Evolutionary conservation across 2,329 filamentous ascomycete genomes (phyloP).

Genomic region (Colletotrichum magnum): DNA sequence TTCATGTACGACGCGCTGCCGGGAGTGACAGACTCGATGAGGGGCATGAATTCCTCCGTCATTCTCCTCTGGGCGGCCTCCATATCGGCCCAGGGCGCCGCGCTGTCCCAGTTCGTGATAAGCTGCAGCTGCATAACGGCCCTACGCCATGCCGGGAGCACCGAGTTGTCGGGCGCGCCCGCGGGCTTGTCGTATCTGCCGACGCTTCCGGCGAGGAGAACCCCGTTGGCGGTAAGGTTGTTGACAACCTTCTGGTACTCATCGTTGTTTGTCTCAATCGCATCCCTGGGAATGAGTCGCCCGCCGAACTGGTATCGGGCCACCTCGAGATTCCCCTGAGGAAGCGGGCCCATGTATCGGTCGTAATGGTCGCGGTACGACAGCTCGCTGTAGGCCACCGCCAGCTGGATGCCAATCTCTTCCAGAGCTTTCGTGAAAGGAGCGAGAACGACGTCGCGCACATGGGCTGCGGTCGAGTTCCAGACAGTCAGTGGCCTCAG

Average conservation of each 20-base stretch:
- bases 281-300: conserved; percentile 52
- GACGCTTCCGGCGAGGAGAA: conserved; percentile 49
- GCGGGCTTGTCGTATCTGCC: conserved; percentile 47
- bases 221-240: conserved; percentile 49
- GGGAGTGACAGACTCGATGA: conserved; percentile 54
- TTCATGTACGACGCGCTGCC: conserved; percentile 63
- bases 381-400: conserved; percentile 46
- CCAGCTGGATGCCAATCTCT: conserved; percentile 45
- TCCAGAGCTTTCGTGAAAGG: conserved; percentile 49
- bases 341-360: conserved; percentile 53
- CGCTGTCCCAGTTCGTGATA: conserved; percentile 46
- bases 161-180: conserved; percentile 51
- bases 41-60: conserved; percentile 49
- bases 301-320: conserved; percentile 52
- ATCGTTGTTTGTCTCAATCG: conserved; percentile 48
- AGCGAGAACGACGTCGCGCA: conserved; percentile 46
- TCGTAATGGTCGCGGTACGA: conserved; percentile 52
- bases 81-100: conserved; percentile 44
- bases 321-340: conserved; percentile 51
- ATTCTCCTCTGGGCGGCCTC: conserved; percentile 47
- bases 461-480: conserved; percentile 46
- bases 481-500: conserved; percentile 51
- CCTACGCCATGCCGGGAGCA: conserved; percentile 55
- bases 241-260: conserved; percentile 48
- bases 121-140: conserved; percentile 51